Percentiles rank a stretch among this genome's conserved stretches.
phyloP scores from a whole-genome alignment of 1,284 basidiomycete species.

The Golubevia sp. region DNA sequence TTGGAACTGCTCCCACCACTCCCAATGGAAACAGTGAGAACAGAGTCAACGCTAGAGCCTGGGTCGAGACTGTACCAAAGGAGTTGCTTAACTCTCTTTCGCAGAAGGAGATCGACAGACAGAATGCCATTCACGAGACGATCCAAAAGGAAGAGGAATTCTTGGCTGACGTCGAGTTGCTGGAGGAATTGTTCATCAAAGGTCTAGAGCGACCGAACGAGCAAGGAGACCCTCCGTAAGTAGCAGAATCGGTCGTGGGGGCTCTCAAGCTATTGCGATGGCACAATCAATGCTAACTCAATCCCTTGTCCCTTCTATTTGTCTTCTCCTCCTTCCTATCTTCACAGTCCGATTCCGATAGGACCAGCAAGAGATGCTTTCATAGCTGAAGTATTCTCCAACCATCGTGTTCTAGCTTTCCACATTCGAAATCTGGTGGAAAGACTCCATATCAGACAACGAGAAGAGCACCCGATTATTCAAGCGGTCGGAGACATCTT shows the following conservation, averaged over 20 bases:
- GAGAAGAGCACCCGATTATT: conserved; percentile 50
- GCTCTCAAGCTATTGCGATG: too few relatives aligned
- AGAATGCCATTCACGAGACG: conserved; percentile 87
- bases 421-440: conserved; percentile 49
- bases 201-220: conserved; percentile 19
- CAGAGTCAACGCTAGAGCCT: conserved; percentile 76
- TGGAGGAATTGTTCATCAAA: conserved; percentile 73
- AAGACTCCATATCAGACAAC: conserved; percentile 49
- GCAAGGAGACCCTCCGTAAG: conserved; percentile 32
- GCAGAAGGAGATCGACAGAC: conserved; percentile 79
- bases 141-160: conserved; percentile 90
- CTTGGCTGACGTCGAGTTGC: conserved; percentile 80
- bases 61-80: conserved; percentile 74
- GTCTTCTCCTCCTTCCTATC: not conserved
- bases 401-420: conserved; percentile 29
- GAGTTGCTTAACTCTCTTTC: conserved; percentile 73
- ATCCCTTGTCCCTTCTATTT: too few relatives aligned
- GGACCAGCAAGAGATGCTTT: conserved; percentile 42
- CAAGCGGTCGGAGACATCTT: conserved; percentile 50
- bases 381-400: conserved; percentile 49
- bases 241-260: too few relatives aligned
- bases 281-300: too few relatives aligned
- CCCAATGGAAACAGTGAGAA: conserved; percentile 73
- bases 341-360: conserved; percentile 22
- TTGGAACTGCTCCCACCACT: not conserved